phyloP scores from a whole-genome alignment of 352 stramenopile genomes.

The Globisporangium recalcitrans region DNA sequence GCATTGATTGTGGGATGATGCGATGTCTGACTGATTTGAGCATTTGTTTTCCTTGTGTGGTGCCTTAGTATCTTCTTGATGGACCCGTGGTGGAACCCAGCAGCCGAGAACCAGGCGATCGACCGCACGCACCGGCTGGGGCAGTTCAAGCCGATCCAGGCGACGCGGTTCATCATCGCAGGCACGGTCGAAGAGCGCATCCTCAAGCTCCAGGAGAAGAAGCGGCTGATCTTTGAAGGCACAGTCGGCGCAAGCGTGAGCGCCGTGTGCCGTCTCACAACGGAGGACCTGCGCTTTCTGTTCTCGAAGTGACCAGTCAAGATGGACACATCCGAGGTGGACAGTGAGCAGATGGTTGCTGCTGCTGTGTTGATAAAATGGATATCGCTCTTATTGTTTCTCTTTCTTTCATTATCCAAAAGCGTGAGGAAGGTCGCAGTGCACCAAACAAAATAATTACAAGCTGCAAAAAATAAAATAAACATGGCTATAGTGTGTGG shows the following conservation, averaged over 20 bases:
- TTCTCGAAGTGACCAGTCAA: conserved; percentile 53
- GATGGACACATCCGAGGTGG: not conserved
- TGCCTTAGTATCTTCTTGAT: conserved; percentile 92
- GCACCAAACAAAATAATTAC: not conserved
- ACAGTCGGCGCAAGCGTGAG: conserved; percentile 93
- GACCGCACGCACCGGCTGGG: conserved; percentile 97
- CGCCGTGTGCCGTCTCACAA: conserved; percentile 87
- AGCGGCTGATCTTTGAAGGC: conserved; percentile 97
- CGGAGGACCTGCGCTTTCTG: conserved; percentile 92
- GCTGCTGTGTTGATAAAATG: not conserved
- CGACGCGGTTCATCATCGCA: conserved; percentile 96
- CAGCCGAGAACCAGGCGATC: conserved; percentile 93
- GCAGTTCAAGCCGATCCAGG: conserved; percentile 96
- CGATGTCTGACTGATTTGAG: not conserved
- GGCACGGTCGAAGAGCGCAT: conserved; percentile 98
- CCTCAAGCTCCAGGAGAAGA: conserved; percentile 93
- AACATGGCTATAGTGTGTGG: not conserved
- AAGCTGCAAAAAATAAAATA: not conserved
- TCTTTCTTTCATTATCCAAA: not conserved
- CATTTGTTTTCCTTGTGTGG: conserved; percentile 11
- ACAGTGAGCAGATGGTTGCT: not conserved
- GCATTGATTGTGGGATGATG: not conserved
- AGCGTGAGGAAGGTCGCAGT: no score
- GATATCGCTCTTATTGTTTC: not conserved
- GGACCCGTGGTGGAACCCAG: conserved; percentile 99